phyloP scores from a whole-genome alignment of 2,329 filamentous ascomycete genomes.

The Fusarium cyanostomum region DNA sequence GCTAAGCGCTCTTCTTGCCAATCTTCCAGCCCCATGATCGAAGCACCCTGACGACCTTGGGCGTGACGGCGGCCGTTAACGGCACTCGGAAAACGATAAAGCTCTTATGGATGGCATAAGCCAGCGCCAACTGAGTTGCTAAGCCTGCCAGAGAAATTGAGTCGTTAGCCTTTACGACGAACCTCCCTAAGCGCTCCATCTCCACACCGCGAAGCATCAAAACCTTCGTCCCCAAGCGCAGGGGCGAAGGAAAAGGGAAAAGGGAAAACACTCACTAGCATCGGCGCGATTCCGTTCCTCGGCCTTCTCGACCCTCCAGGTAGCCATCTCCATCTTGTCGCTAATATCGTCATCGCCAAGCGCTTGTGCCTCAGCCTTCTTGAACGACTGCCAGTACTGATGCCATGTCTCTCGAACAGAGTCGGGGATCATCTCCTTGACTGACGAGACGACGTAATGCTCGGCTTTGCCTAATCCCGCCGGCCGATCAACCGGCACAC shows the following conservation, averaged over 20 bases:
- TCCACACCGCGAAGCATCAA: conserved; percentile 3
- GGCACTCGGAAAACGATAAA: conserved; percentile 97
- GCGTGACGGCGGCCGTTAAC: conserved; percentile 86
- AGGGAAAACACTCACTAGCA: conserved; percentile 72
- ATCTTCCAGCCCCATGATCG: conserved; percentile 95
- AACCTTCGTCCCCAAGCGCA: conserved; percentile 15
- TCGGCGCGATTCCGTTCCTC: conserved; percentile 68
- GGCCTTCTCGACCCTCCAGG: conserved; percentile 71
- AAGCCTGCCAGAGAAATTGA: conserved; percentile 56
- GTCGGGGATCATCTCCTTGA: conserved; percentile 68
- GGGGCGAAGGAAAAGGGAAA: conserved; percentile 1
- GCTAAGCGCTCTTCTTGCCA: conserved; percentile 68
- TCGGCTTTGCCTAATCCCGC: conserved; percentile 64
- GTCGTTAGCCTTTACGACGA: conserved; percentile 37
- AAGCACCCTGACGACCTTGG: conserved; percentile 91
- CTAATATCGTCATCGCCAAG: conserved; percentile 55
- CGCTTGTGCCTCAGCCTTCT: conserved; percentile 55
- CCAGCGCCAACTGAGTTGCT: conserved; percentile 86
- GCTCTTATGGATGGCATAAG: conserved; percentile 97
- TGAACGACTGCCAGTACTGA: conserved; percentile 59
- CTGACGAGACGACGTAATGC: conserved; percentile 70
- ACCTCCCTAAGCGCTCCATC: conserved; percentile 11
- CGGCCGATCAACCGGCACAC: background rate
- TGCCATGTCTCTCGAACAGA: conserved; percentile 63
- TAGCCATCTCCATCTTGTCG: conserved; percentile 60